Base-by-base conservation (phyloP, 805 yeast genomes). In the Maudiozyma barnettii region DNA sequence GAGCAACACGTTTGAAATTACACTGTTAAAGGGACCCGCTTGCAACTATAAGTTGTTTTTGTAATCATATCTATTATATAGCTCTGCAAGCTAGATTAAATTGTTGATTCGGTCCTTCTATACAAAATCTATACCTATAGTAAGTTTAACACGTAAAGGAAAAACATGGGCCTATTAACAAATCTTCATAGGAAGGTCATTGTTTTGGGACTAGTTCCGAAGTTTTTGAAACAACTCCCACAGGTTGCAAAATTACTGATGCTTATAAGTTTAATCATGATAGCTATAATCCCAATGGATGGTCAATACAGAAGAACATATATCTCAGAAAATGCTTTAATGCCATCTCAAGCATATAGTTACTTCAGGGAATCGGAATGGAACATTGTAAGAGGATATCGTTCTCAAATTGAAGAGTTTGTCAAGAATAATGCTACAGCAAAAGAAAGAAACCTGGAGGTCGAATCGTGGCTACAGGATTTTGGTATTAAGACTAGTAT, bases 341-440 rank as follows among this genome's bases (percentile, higher is more conserved):
- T 93, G 86, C 97, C 99, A 7, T 90, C 95, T 0, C 98, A 93
- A 63, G 98, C 93, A 2, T 82, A 82, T 55, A 81, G 95, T 21
- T 89, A 88, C 61, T 93, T 86, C 63, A 74, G 97, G 47, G 98
- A 91, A 59, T 79, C 88, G 38, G 98, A 93, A 62, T 93, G 98
- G 97, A 87, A 90, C 58, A 71, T 84, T 47, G 77, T 88, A 30
- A 72, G 98, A 49, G 99, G 96, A 0, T 88, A 82, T 60, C 74
- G 96, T 50, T 45, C 61, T 49, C 57, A 68, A 65, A 56, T 78
- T 61, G 66, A 72, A 52, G 52, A 49, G 31, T 59, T 75, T 36
- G 54, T 57, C 2, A 54, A 59, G 16, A 54, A 31, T 51, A 56
- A 53, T 26, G 41, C 45, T 52, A 49, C 60, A n/a, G 45, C 52